phyloP scores from a whole-genome alignment of 371 early-diverging fungal genomes.

The Rhizomucor pusillus region DNA sequence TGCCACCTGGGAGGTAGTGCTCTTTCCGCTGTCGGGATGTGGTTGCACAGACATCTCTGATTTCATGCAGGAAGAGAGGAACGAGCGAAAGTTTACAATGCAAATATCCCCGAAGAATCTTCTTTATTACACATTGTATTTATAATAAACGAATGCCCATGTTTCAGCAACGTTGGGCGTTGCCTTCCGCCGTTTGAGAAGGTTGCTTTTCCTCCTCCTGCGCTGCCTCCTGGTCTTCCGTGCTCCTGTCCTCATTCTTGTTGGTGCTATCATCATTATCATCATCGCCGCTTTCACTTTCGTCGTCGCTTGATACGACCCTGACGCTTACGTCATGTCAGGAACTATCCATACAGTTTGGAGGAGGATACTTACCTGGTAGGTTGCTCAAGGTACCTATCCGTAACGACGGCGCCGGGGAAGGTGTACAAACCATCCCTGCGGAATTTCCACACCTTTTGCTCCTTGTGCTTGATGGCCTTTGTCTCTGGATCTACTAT shows the following conservation, averaged over 20 bases:
- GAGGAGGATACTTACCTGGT: no score
- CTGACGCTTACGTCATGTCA: no score
- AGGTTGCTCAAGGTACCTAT: slow-evolving; percentile 22
- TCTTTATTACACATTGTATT: no score
- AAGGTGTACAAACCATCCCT: slow-evolving; percentile 45
- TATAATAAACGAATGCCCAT: not conserved
- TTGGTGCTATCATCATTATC: not conserved
- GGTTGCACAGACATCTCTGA: no score
- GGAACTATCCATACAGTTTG: no score
- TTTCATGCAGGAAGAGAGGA: no score
- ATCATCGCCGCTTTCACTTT: not conserved
- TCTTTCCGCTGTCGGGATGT: no score
- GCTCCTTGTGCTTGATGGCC: slow-evolving; percentile 7
- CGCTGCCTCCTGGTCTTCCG: not conserved
- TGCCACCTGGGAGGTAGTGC: no score
- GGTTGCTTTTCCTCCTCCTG: not conserved
- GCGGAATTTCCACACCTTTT: slow-evolving; percentile 28
- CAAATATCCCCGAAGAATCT: no score
- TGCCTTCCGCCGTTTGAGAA: not conserved
- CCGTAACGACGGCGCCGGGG: slow-evolving; percentile 40
- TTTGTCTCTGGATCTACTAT: slow-evolving; percentile 11
- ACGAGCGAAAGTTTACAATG: no score
- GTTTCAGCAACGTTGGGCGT: not conserved
- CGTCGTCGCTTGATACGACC: not conserved
- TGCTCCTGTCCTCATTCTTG: not conserved